Base-by-base conservation (phyloP, 495 filamentous ascomycete species). In the Penicillium maclennaniae region DNA sequence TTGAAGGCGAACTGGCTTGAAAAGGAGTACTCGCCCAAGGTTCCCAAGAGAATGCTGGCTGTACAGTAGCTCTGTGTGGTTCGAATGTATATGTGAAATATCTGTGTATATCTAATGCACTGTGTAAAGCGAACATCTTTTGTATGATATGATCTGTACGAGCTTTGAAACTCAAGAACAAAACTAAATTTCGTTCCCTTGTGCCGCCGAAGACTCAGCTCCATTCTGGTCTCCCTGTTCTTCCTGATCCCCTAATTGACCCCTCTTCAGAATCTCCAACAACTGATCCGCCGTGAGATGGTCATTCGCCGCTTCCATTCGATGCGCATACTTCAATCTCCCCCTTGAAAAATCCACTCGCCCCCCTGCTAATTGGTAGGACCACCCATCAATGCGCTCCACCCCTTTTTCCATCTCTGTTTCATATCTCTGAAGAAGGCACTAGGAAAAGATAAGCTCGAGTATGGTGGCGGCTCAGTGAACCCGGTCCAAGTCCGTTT, bases 281-380 rank as follows among this genome's bases (percentile, higher is more conserved):
- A 67, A 51, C n/a, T 51, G 48, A 15, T 55, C 51, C n/a, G 63
- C 63, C 16, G 63, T 64, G 16, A 67, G 48, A 54, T 67, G 63
- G 48, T 67, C 63, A 34, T 46, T 50, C n/a, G 49, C 26, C 25
- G 48, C 51, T 34, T 64, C 43, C 63, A 67, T 67, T 4, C 56
- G 58, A 55, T 67, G 60, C 5, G 59, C 53, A 57, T 55, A 64
- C 6, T 41, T 40, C 20, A 60, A 50, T 20, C 41, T 61, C 1
- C 58, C 61, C 6, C 45, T 15, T 55, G 55, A 37, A 67, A 64
- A 25, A 67, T 49, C 63, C 60, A 63, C 28, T 67, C 63, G 0
- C 63, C 61, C 0, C 63, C 63, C 40, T 67, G 59, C 40, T 59
- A 51, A 28, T 56, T 44, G 51, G 47, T 45, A 45, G 4, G n/a